Conservation (phyloP, 1,284 basidiomycete genomes). For the Neolentinus lepideus region DNA sequence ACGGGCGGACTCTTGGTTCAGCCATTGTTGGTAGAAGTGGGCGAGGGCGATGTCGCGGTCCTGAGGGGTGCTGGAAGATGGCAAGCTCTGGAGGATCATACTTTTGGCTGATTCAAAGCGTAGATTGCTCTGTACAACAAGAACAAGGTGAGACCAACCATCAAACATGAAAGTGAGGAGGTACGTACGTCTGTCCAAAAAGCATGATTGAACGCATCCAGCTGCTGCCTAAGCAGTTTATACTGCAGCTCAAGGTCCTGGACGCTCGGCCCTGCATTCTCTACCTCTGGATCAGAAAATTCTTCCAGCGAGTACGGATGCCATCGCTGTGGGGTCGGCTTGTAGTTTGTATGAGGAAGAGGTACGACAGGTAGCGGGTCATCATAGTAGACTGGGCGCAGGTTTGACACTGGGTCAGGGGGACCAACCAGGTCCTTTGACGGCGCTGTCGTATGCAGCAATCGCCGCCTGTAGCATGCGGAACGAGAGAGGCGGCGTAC, state of each 20-base stretch:
- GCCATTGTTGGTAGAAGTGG: constrained; percentile 65
- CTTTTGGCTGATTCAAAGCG: constrained; percentile 64
- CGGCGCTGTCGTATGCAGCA: constrained; percentile 4
- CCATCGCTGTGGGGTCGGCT: constrained; percentile 2
- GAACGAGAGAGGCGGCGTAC: neutral
- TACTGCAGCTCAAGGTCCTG: constrained; percentile 53
- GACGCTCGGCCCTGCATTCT: constrained; percentile 20
- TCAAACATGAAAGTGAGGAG: constrained; percentile 2
- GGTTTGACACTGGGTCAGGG: constrained; percentile 67
- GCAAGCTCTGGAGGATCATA: constrained; percentile 49
- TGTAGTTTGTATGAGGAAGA: constrained; percentile 10
- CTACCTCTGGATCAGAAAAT: constrained; percentile 32
- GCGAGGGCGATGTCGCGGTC: constrained; percentile 61
- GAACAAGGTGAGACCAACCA: neutral
- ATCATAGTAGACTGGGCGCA: constrained; percentile 70
- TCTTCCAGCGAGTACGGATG: constrained; percentile 74
- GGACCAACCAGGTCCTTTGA: constrained; percentile 54
- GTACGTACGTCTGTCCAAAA: constrained; percentile 73
- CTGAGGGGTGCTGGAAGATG: constrained; percentile 36
- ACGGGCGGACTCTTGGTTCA: constrained; percentile 52
- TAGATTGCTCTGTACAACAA: constrained; percentile 51
- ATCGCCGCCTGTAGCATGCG: neutral
- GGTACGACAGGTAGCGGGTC: constrained; percentile 25
- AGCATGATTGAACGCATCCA: constrained; percentile 64
- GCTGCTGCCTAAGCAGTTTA: constrained; percentile 57